A percentile compares a stretch with the other conserved stretches of the same genome.
These are phyloP conservation scores for Boletus subcaerulescens DNA, from an alignment of 768 basidiomycete species.

Conservation along the genomic window DNA sequence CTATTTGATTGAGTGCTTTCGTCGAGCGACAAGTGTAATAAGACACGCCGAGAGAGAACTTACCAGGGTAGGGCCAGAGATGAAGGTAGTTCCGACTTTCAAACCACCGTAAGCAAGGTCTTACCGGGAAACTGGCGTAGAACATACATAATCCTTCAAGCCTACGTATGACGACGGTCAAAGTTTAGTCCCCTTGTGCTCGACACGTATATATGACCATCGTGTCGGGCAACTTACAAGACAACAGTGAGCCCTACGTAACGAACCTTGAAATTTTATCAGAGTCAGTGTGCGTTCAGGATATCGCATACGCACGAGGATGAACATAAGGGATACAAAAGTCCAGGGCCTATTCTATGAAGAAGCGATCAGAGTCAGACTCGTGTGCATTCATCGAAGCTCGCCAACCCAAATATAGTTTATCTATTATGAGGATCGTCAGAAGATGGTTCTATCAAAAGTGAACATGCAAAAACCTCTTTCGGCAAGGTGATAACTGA, in stretches of 20 bases:
- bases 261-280: constrained; percentile 13
- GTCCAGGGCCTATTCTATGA: constrained; percentile 17
- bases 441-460: background rate
- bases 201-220: background rate
- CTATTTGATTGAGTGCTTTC: constrained; percentile 1
- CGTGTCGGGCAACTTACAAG: constrained; percentile 7
- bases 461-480: constrained; percentile 10
- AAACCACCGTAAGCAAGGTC: background rate
- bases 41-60: background rate
- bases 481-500: constrained; percentile 16
- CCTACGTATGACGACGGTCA: background rate
- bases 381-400: background rate
- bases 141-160: constrained; percentile 10
- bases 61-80: constrained; percentile 17
- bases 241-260: constrained; percentile 11
- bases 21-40: background rate
- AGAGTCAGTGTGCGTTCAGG: background rate
- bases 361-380: background rate
- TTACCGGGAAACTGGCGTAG: background rate
- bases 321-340: constrained; percentile 12
- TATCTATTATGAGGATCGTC: constrained; percentile 11
- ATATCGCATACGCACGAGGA: constrained; percentile 9
- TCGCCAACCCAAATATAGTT: constrained; percentile 19
- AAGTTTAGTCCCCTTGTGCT: background rate
- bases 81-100: constrained; percentile 16